Percentiles rank a stretch among this genome's conserved stretches.
Conservation (phyloP, 495 filamentous ascomycete species). For the Echria macrotheca region DNA sequence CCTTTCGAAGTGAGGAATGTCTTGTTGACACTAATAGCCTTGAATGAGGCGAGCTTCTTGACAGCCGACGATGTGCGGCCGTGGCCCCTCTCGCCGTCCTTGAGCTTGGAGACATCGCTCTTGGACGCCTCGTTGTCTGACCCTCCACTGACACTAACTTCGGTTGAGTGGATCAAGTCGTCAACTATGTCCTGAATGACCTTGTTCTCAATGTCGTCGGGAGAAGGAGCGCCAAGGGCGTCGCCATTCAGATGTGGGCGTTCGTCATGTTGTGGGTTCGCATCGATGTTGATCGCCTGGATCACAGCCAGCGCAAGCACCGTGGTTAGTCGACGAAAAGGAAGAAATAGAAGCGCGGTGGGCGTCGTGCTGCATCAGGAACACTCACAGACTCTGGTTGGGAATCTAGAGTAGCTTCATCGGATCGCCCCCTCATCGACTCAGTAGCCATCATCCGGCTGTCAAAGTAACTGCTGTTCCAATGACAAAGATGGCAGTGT, state of each 20-base stretch:
- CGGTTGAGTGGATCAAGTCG: constrained; percentile 46
- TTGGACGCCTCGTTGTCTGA: constrained; percentile 65
- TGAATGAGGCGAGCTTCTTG: constrained; percentile 86
- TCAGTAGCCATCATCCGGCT: constrained; percentile 56
- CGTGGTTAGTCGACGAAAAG: neutral
- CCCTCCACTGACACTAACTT: constrained; percentile 56
- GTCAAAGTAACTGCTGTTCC: constrained; percentile 17
- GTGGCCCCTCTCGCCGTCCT: constrained; percentile 54
- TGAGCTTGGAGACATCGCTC: constrained; percentile 42
- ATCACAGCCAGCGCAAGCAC: neutral
- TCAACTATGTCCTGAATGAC: constrained; percentile 47
- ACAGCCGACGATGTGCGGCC: constrained; percentile 60
- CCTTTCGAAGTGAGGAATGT: constrained; percentile 62
- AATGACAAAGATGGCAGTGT: constrained; percentile 14
- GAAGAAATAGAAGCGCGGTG: neutral
- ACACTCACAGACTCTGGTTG: constrained; percentile 43
- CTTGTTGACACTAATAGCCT: constrained; percentile 91
- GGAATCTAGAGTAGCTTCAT: constrained; percentile 45
- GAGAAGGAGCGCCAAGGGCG: constrained; percentile 15
- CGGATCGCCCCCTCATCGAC: constrained; percentile 46
- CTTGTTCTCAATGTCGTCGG: constrained; percentile 45
- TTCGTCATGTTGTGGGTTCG: constrained; percentile 42
- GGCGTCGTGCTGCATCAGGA: too few relatives aligned
- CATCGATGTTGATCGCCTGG: constrained; percentile 29
- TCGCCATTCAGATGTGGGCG: constrained; percentile 41